A percentile compares a stretch with the other conserved stretches of the same genome.
These are phyloP conservation scores for Lolium rigidum DNA, from an alignment of 176 grass and related monocot species.

Conservation along the genomic window DNA sequence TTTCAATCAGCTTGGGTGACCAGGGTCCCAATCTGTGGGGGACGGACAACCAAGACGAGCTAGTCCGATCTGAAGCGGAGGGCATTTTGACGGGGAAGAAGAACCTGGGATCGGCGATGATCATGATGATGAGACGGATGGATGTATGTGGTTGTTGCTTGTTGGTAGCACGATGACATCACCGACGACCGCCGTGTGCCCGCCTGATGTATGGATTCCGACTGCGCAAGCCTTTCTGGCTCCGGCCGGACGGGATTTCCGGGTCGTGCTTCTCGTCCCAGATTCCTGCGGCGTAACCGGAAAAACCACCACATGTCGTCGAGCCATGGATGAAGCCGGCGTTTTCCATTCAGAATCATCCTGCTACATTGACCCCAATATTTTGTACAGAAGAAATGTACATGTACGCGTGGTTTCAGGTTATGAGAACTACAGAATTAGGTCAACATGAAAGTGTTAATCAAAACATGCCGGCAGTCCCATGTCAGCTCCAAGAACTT, in stretches of 20 bases:
- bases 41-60: constrained; percentile 16
- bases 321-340: not conserved
- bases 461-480: not conserved
- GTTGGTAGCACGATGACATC: constrained; percentile 48
- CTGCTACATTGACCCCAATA: no score
- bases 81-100: not conserved
- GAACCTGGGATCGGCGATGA: not conserved
- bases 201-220: not conserved
- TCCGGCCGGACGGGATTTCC: not conserved
- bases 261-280: constrained; percentile 13
- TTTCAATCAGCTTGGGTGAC: no score
- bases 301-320: not conserved
- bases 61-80: not conserved
- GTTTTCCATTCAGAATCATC: not conserved
- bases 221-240: not conserved
- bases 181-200: constrained; percentile 31
- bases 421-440: not conserved
- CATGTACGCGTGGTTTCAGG: not conserved
- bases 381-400: not conserved
- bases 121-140: not conserved
- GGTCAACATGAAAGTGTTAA: not conserved
- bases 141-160: not conserved
- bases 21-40: no score
- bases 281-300: constrained; percentile 4
- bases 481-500: not conserved